phyloP scores from a whole-genome alignment of 352 stramenopile genomes.

The Pythium apleroticum region DNA sequence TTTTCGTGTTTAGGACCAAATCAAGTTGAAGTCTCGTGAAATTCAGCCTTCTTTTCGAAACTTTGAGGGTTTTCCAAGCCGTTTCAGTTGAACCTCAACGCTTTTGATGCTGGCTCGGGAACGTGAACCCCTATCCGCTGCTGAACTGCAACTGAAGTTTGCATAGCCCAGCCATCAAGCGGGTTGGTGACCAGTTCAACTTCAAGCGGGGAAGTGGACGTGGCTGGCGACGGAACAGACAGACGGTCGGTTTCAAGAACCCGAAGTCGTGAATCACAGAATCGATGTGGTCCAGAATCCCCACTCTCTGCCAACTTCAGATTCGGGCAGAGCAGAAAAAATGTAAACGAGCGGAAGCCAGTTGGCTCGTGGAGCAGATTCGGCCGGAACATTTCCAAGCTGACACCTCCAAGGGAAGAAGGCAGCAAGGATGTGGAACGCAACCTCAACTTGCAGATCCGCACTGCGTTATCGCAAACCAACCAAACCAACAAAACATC shows the following conservation, averaged over 20 bases:
- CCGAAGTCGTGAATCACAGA: constrained; percentile 3
- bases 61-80: neutral
- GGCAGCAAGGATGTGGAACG: neutral
- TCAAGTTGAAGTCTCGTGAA: constrained; percentile 12
- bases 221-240: constrained; percentile 1
- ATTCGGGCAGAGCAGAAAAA: constrained; percentile 14
- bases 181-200: constrained; percentile 12
- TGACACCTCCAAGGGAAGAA: too few species aligned
- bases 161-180: constrained; percentile 14
- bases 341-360: constrained; percentile 26
- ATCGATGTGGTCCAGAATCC: neutral
- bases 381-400: neutral
- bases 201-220: constrained; percentile 21
- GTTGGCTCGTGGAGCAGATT: neutral
- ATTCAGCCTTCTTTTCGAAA: constrained; percentile 10
- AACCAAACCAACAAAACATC: neutral
- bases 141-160: constrained; percentile 35
- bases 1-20: constrained; percentile 6
- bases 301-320: constrained; percentile 14
- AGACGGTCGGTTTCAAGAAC: neutral
- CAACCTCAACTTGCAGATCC: neutral
- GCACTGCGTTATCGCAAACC: neutral
- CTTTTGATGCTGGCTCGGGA: neutral
- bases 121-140: constrained; percentile 20
- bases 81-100: constrained; percentile 20